Base-by-base conservation (phyloP, 305 asterid genomes). In the Fraxinus nigra region DNA sequence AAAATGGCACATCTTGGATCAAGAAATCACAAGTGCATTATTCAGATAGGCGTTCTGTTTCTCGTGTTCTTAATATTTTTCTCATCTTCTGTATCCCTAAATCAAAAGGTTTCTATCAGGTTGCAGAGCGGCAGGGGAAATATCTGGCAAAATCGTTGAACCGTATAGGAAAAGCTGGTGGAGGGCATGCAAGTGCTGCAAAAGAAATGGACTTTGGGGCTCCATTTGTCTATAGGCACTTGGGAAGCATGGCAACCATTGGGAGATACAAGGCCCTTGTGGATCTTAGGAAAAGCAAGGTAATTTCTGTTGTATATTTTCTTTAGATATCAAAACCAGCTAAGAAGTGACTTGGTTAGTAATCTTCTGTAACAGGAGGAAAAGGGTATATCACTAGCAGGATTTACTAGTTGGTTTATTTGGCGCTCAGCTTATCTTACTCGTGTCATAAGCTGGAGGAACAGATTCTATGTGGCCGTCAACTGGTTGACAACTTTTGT, bases 401-500 rank as follows among this genome's bases (percentile, higher is more conserved):
- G 99, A 79, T 95, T 95, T 75, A 22, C 76, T 3, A 95, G 99
- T 88, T 95, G 93, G 93, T 92, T 94, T 20, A 84, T 94, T 70
- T 95, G 99, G 99, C 92, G 97, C 30, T 95, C 99, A 1, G 99
- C 99, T 0, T 95, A 95, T 86, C 91, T 95, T 11, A 94, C 99
- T n/a, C 92, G 99, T 3, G 96, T 95, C 43, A 81, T 95, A 40
- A 95, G 99, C 93, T 90, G 96, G 97, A 92, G 98, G 90, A 95
- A 95, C 92, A 90, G 95, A 78, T 91, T 95, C 76, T 94, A 95
- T 48, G 97, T 95, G 38, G 91, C 93, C 0, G 84, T 91, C 82
- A 94, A 94, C 75, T 95, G 98, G 97, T 59, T 92, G 76, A 95
- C 99, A 0, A 95, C 99, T 18, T 82, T 94, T 0, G 84, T 94